These are phyloP conservation scores for Pneumocystis canis DNA, from an alignment of 1,139 yeast species.

Conservation along the genomic window DNA sequence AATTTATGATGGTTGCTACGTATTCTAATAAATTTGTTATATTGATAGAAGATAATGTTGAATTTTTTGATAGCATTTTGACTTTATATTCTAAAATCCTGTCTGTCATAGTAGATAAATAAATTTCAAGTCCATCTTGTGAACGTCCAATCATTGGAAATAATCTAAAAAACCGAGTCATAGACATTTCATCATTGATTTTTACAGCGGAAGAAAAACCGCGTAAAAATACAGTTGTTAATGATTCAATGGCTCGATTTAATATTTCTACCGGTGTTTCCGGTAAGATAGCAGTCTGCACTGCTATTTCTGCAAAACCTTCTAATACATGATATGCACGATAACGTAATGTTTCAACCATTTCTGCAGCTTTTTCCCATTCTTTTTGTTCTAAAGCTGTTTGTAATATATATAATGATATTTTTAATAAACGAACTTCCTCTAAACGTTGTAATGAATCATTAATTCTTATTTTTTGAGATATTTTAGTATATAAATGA, in stretches of 20 bases:
- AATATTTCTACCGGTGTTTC: slow-evolving; percentile 53
- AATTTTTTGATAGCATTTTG: not conserved
- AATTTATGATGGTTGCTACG: slow-evolving; percentile 68
- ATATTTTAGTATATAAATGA: too few species aligned
- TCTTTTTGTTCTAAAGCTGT: not conserved
- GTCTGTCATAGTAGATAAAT: slow-evolving; percentile 72
- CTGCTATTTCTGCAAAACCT: slow-evolving; percentile 56
- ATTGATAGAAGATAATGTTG: too few species aligned
- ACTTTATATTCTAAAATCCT: slow-evolving; percentile 54
- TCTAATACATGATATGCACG: too few species aligned
- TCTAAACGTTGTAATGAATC: not conserved
- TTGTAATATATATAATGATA: not conserved
- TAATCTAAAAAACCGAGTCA: slow-evolving; percentile 67
- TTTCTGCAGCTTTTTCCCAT: not conserved
- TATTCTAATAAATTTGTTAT: slow-evolving; percentile 67
- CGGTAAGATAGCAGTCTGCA: slow-evolving; percentile 86
- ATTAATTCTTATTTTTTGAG: too few species aligned
- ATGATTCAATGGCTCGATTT: slow-evolving; percentile 41
- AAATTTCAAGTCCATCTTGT: slow-evolving; percentile 59
- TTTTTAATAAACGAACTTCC: not conserved
- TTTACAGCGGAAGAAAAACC: slow-evolving; percentile 61
- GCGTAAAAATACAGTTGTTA: slow-evolving; percentile 42
- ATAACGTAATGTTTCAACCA: not conserved
- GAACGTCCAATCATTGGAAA: slow-evolving; percentile 75
- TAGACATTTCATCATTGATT: slow-evolving; percentile 46